These are phyloP conservation scores for Alnus glutinosa DNA, from an alignment of 306 rosid species.

Conservation along the genomic window DNA sequence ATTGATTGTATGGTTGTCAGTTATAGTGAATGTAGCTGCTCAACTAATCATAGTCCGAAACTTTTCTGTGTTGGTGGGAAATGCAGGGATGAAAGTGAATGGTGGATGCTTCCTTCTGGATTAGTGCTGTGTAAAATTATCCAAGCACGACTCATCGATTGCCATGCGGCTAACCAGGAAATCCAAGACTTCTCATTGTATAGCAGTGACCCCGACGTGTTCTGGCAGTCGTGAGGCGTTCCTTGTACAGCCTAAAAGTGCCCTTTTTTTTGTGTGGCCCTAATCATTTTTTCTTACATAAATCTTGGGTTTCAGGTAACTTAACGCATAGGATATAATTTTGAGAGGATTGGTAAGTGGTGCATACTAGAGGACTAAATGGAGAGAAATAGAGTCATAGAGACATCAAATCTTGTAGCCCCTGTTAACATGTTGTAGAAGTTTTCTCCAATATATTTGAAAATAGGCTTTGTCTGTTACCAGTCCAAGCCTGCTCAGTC, in stretches of 20 bases:
- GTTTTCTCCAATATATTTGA: background rate
- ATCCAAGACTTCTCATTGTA: slow-evolving; percentile 87
- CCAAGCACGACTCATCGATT: slow-evolving; percentile 81
- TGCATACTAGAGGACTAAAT: background rate
- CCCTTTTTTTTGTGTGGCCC: background rate
- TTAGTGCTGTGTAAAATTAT: slow-evolving; percentile 71
- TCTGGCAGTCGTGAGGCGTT: slow-evolving; percentile 71
- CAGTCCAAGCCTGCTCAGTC: background rate
- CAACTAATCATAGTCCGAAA: slow-evolving; percentile 19
- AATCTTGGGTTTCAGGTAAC: background rate
- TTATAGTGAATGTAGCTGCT: slow-evolving; percentile 7
- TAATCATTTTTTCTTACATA: background rate
- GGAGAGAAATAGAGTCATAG: background rate
- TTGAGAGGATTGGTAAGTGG: slow-evolving; percentile 11
- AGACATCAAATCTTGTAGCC: background rate
- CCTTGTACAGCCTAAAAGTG: slow-evolving; percentile 16
- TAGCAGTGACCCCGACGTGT: slow-evolving; percentile 68
- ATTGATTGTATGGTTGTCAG: background rate
- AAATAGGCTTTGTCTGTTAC: background rate
- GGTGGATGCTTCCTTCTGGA: slow-evolving; percentile 97
- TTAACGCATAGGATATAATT: background rate
- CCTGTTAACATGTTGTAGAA: background rate
- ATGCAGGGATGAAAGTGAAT: slow-evolving; percentile 96
- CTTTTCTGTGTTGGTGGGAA: slow-evolving; percentile 11
- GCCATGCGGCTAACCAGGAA: slow-evolving; percentile 91